Base-by-base conservation (phyloP, 257 asterid species). In the Echites panduratus region DNA sequence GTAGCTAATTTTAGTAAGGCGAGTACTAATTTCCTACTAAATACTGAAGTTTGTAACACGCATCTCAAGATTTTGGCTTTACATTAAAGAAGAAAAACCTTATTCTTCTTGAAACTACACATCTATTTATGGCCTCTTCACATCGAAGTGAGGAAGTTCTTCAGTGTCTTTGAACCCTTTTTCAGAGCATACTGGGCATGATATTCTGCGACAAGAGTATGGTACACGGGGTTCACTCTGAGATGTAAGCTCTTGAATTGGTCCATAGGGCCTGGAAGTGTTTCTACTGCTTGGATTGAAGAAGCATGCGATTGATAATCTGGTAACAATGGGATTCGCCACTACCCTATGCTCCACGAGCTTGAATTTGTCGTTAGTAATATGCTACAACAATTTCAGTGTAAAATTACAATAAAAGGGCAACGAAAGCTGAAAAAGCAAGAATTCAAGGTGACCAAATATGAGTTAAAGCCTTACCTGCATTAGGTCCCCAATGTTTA, bases 331-430 rank as follows among this genome's bases (percentile, higher is more conserved):
- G 0, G 75, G 16, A 78, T 82, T 85, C 0, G 86, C 83, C 81
- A 85, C 1, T 20, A 88, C 97, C 77, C 93, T 77, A 24, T 88
- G 97, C 82, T 87, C 91, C 80, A 84, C 95, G 1, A 93, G 88
- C 85, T 79, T 84, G 82, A 90, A 90, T 76, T 83, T 84, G 87
- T 90, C 95, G 50, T 90, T 90, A 4, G 82, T 84, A 38, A 90
- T 78, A 56, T 88, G 76, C 93, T 89, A 12, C 49, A 38, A 43
- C 47, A 41, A 7, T 41, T 41, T 41, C 0, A 2, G 5, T 41
- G 62, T 3, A 32, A n/a, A n/a, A n/a, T n/a, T n/a, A 67, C 38
- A 17, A 48, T 2, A 24, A 2, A 44, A 16, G 5, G 50, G 26
- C 24, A 49, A 17, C 86, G 82, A 77, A 89, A 96, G 69, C 72